phyloP scores from a whole-genome alignment of 2,329 filamentous ascomycete genomes.

The Colletotrichum karsti region DNA sequence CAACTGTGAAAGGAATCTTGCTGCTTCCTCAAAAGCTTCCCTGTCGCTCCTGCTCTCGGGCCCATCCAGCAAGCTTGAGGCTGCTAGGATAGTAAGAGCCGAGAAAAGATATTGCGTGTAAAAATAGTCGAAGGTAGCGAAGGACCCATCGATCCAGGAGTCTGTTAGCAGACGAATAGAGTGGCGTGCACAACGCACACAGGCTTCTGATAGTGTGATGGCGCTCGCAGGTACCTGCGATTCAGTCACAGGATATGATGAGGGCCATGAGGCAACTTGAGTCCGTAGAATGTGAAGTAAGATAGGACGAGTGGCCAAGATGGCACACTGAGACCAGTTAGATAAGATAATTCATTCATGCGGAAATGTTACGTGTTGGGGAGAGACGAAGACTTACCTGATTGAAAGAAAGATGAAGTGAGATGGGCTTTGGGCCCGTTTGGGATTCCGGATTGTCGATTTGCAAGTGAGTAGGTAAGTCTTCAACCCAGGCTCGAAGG shows the following conservation, averaged over 20 bases:
- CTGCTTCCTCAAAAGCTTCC: constrained; percentile 48
- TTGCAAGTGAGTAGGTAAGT: constrained; percentile 40
- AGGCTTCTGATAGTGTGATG: constrained; percentile 50
- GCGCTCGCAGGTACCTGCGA: constrained; percentile 40
- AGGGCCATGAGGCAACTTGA: constrained; percentile 31
- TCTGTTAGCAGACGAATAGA: constrained; percentile 50
- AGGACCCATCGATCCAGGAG: constrained; percentile 55
- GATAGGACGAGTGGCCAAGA: constrained; percentile 43
- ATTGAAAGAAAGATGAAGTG: constrained; percentile 44
- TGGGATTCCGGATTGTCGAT: constrained; percentile 35
- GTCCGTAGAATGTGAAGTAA: constrained; percentile 41
- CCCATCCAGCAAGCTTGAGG: constrained; percentile 47
- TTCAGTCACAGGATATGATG: constrained; percentile 27
- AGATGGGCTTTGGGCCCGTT: constrained; percentile 36
- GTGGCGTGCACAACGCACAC: constrained; percentile 53
- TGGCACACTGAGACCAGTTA: constrained; percentile 35
- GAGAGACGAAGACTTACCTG: constrained; percentile 28
- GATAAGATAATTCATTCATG: neutral
- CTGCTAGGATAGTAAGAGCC: constrained; percentile 50
- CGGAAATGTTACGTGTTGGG: no score
- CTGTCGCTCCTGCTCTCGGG: constrained; percentile 41
- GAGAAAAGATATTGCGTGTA: constrained; percentile 57
- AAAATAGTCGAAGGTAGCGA: constrained; percentile 55
- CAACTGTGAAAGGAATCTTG: constrained; percentile 46
- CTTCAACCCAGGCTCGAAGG: constrained; percentile 40